A percentile compares a stretch with the other conserved stretches of the same genome.
Conservation (phyloP, 148 eudicot species). For the Rhododendron williamsianum region DNA sequence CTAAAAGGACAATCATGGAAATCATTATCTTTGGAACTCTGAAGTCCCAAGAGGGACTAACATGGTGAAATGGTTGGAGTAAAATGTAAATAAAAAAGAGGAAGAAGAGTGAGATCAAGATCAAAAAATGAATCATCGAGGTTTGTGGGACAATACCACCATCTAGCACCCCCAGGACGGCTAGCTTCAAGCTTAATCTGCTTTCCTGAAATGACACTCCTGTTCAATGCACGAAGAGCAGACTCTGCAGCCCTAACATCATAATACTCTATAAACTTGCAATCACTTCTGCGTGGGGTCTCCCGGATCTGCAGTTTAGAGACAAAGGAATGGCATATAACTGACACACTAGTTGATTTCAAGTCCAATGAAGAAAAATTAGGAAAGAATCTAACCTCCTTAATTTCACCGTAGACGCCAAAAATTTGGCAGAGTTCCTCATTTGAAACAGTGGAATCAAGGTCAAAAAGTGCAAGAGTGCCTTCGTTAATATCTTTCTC, state of each 20-base stretch:
- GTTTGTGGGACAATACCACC: slow-evolving; percentile 26
- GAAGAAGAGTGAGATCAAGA: neutral
- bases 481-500: slow-evolving; percentile 67
- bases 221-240: slow-evolving; percentile 63
- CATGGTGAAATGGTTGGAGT: neutral
- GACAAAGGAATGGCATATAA: slow-evolving; percentile 14
- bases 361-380: slow-evolving; percentile 2
- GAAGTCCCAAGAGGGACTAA: neutral
- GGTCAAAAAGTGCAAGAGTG: slow-evolving; percentile 49
- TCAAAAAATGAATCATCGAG: neutral
- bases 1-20: neutral
- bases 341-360: neutral
- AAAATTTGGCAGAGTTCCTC: slow-evolving; percentile 56
- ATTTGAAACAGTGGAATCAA: slow-evolving; percentile 56
- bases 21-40: neutral
- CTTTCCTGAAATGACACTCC: slow-evolving; percentile 55
- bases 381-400: slow-evolving; percentile 40
- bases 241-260: slow-evolving; percentile 82
- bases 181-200: slow-evolving; percentile 53
- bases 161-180: slow-evolving; percentile 35
- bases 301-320: slow-evolving; percentile 50
- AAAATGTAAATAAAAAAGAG: neutral
- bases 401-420: slow-evolving; percentile 68
- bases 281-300: slow-evolving; percentile 37
- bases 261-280: slow-evolving; percentile 59